Percentiles rank a stretch among this genome's conserved stretches.
Evolutionary conservation across 1,284 basidiomycete species (phyloP).

Genomic region (Agaricales sp.): DNA sequence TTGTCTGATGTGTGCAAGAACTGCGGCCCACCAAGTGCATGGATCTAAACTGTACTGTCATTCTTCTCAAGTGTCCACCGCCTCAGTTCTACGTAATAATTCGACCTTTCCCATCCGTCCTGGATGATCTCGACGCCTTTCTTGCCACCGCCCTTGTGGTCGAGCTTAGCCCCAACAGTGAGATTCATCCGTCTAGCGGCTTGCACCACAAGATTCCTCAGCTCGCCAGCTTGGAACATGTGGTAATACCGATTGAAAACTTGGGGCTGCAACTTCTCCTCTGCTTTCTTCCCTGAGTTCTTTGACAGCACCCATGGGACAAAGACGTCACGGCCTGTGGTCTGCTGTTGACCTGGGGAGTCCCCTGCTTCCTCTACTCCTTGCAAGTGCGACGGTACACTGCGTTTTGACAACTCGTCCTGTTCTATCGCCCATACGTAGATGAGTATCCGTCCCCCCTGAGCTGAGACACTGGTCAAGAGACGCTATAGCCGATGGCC

Average conservation of each 20-base stretch:
- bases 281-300: constrained; percentile 7
- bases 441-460: constrained; percentile 74
- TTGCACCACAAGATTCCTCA: constrained; percentile 45
- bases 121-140: constrained; percentile 55
- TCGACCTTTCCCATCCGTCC: constrained; percentile 81
- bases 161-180: constrained; percentile 27
- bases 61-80: constrained; percentile 33
- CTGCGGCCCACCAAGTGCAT: constrained; percentile 16
- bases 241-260: constrained; percentile 88
- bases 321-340: constrained; percentile 31
- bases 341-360: constrained; percentile 6
- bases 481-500: constrained; percentile 37
- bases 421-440: constrained; percentile 99
- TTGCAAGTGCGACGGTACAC: constrained; percentile 32
- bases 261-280: constrained; percentile 20
- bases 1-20: constrained; percentile 9
- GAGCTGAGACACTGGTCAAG: constrained; percentile 49
- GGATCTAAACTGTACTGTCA: constrained; percentile 11
- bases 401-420: constrained; percentile 70
- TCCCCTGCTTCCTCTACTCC: constrained; percentile 13
- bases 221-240: constrained; percentile 78
- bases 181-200: constrained; percentile 57
- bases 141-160: constrained; percentile 8
- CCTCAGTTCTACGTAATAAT: constrained; percentile 67
- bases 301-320: constrained; percentile 35